These are phyloP conservation scores for Alternaria brassicae DNA, from an alignment of 2,329 filamentous ascomycete genomes.

Conservation along the genomic window DNA sequence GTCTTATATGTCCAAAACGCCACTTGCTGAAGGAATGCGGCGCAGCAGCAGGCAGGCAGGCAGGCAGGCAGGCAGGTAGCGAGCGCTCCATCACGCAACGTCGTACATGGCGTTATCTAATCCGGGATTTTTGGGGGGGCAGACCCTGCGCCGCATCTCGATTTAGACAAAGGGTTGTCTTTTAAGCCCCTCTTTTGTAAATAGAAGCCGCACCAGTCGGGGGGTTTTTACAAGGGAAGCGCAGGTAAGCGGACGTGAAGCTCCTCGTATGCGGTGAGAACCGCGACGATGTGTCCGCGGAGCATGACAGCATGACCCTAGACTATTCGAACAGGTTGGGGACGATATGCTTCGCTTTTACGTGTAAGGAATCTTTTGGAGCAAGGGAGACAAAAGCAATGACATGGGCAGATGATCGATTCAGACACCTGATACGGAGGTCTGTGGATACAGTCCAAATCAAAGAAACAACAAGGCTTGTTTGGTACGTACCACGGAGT, in stretches of 20 bases:
- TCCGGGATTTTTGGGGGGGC: background rate
- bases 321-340: background rate
- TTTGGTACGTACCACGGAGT: background rate
- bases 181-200: background rate
- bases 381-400: background rate
- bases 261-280: background rate
- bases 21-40: background rate
- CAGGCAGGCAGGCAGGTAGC: no score
- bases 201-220: background rate
- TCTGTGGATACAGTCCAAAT: background rate
- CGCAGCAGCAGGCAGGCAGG: slow-evolving; percentile 1
- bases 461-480: background rate
- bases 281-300: background rate
- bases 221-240: background rate
- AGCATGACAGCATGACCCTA: background rate
- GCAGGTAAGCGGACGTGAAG: background rate
- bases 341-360: background rate
- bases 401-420: background rate
- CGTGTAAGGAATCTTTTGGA: background rate
- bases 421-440: background rate
- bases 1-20: background rate
- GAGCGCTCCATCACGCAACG: background rate
- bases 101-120: slow-evolving; percentile 2
- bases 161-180: background rate
- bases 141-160: background rate